Conservation (phyloP, 2,329 filamentous ascomycete genomes). For the Polychaeton citri region DNA sequence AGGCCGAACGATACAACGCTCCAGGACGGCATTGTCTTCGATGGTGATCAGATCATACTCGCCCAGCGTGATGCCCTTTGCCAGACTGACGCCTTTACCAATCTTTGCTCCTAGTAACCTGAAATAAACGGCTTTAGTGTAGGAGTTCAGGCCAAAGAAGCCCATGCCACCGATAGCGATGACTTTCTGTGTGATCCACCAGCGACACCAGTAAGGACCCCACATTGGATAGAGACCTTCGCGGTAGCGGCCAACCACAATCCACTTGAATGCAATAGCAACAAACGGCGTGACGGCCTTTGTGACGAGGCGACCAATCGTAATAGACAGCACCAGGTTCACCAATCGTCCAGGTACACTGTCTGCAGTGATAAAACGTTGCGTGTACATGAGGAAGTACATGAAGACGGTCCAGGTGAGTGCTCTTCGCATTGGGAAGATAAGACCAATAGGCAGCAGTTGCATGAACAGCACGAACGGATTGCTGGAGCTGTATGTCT, state of each 20-base stretch:
- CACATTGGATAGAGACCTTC: conserved; percentile 47
- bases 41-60: conserved; percentile 47
- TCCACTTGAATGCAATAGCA: conserved; percentile 42
- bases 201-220: conserved; percentile 44
- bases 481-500: conserved; percentile 37
- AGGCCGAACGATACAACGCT: conserved; percentile 36
- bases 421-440: conserved; percentile 40
- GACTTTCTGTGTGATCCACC: conserved; percentile 46
- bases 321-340: conserved; percentile 34
- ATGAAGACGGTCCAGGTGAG: conserved; percentile 42
- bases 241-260: conserved; percentile 39
- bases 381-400: conserved; percentile 29
- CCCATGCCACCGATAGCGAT: conserved; percentile 36
- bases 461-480: conserved; percentile 37
- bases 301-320: conserved; percentile 28
- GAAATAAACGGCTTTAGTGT: conserved; percentile 32
- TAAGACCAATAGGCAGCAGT: conserved; percentile 35
- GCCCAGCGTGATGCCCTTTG: conserved; percentile 31
- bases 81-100: conserved; percentile 37
- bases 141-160: conserved; percentile 29
- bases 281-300: conserved; percentile 30
- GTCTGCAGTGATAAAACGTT: conserved; percentile 27
- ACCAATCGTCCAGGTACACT: conserved; percentile 34
- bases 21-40: conserved; percentile 35
- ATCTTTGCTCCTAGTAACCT: conserved; percentile 41